Conservation (phyloP, 345 rosid genomes). For the Durio zibethinus region DNA sequence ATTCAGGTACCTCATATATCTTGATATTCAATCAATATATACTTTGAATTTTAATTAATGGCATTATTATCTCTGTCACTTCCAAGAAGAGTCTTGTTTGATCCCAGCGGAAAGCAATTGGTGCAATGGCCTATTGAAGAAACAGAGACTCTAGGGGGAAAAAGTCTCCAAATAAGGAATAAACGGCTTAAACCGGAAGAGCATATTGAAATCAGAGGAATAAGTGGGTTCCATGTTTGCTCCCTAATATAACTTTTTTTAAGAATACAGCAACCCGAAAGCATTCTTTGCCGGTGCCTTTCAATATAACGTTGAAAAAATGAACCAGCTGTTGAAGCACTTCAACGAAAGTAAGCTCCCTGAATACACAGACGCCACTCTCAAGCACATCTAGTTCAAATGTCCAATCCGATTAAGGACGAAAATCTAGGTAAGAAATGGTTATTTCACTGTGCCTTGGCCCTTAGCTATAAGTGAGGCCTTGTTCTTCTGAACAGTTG, state of each 20-base stretch:
- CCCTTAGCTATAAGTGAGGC: not conserved
- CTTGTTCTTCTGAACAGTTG: not conserved
- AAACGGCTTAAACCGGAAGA: slow-evolving; percentile 37
- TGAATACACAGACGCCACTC: too few species aligned
- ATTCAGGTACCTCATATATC: slow-evolving; percentile 46
- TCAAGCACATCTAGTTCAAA: not conserved
- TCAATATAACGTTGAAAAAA: not conserved
- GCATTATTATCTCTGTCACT: slow-evolving; percentile 21
- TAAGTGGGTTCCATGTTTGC: slow-evolving; percentile 59
- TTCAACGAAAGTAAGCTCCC: too few species aligned
- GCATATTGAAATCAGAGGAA: slow-evolving; percentile 51
- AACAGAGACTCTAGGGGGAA: slow-evolving; percentile 42
- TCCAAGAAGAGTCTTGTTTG: slow-evolving; percentile 65
- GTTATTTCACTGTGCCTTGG: not conserved
- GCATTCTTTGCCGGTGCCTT: not conserved
- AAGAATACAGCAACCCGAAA: not conserved
- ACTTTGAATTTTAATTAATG: not conserved
- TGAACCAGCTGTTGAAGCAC: not conserved
- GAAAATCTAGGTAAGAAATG: not conserved
- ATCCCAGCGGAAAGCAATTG: slow-evolving; percentile 50
- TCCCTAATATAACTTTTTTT: not conserved
- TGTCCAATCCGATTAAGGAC: not conserved
- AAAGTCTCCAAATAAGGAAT: slow-evolving; percentile 27
- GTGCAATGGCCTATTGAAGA: slow-evolving; percentile 75
- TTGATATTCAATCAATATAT: not conserved